Evolutionary conservation across 176 grass and related monocot genomes (phyloP), one percentile per base, ranked within the genome.

Genomic region (Triticum dicoccoides): DNA sequence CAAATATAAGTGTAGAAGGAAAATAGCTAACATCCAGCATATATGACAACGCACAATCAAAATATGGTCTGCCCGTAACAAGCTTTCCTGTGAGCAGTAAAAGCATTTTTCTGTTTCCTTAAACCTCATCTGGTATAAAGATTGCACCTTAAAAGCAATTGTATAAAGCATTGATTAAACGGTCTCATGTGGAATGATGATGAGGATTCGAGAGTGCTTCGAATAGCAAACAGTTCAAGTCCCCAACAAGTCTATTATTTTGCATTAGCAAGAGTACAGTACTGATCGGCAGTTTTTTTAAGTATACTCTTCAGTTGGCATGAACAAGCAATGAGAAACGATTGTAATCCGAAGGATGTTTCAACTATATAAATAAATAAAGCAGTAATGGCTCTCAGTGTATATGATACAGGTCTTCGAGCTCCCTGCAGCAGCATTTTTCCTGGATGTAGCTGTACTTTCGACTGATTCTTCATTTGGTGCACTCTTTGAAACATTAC

Each of bases 401-500:
- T 18, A 67, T 12, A 33, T 18, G 14, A 32, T 90, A 76, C 34
- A 82, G 79, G 65, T 58, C 70, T 90, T 91, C 77, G 95, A 95
- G 85, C 80, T 45, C 10, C 87, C 61, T 61, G 42, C 84, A 82
- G 73, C 69, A 18, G 70, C 80, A 86, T 80, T 78, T 27, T 84
- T 82, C 21, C 72, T 79, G 65, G 69, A 45, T 71, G 69, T 35
- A 33, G 11, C 27, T 33, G 5, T 73, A 76, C 86, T 88, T 86
- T 90, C 87, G 6, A 32, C 67, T 47, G 89, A 92, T 63, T 89
- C 93, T 29, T 41, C 44, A 70, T 78, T 87, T 30, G 86, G 73
- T 32, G 83, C 38, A 61, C 61, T 82, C 83, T 95, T 89, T 27
- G 91, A 91, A 67, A 95, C 88, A 87, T 86, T 81, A 27, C 89